A percentile compares a stretch with the other conserved stretches of the same genome.
Conservation (phyloP, 441 rosid species). For the Theobroma grandiflorum region DNA sequence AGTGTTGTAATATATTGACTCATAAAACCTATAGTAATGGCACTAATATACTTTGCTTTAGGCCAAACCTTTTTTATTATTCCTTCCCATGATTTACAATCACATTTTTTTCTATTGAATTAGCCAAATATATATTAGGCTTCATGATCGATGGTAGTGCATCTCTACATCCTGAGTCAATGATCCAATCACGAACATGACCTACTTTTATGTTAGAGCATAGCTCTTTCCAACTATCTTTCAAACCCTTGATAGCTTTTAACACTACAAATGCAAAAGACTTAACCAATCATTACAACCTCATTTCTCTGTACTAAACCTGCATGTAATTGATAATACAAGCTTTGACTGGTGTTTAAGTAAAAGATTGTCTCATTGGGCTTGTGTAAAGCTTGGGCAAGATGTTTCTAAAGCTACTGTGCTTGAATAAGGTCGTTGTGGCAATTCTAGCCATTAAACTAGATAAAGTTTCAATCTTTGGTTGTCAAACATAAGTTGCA, state of each 20-base stretch:
- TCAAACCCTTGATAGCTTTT: constrained; percentile 68
- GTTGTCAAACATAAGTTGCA: constrained; percentile 68
- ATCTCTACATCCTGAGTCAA: constrained; percentile 51
- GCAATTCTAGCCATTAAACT: constrained; percentile 74
- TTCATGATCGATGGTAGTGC: constrained; percentile 51
- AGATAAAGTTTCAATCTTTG: constrained; percentile 61
- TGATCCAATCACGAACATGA: constrained; percentile 63
- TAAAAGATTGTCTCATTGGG: constrained; percentile 73
- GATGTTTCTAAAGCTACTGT: constrained; percentile 59
- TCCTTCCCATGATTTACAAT: constrained; percentile 67
- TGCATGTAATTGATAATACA: constrained; percentile 73
- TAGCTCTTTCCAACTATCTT: constrained; percentile 63
- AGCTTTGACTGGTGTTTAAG: constrained; percentile 68
- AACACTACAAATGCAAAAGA: constrained; percentile 71
- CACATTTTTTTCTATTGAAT: constrained; percentile 53
- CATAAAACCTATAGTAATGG: constrained; percentile 78
- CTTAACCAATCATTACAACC: constrained; percentile 70
- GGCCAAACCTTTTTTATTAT: constrained; percentile 79
- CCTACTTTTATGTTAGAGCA: constrained; percentile 68
- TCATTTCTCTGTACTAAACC: constrained; percentile 67
- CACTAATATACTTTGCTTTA: constrained; percentile 63
- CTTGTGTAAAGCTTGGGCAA: constrained; percentile 63
- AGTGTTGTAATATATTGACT: constrained; percentile 71
- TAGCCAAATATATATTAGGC: constrained; percentile 57
- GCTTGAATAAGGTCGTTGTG: constrained; percentile 67